A percentile compares a stretch with the other conserved stretches of the same genome.
Evolutionary conservation across 2,329 filamentous ascomycete genomes (phyloP).

Genomic region (Exophiala calicioides): DNA sequence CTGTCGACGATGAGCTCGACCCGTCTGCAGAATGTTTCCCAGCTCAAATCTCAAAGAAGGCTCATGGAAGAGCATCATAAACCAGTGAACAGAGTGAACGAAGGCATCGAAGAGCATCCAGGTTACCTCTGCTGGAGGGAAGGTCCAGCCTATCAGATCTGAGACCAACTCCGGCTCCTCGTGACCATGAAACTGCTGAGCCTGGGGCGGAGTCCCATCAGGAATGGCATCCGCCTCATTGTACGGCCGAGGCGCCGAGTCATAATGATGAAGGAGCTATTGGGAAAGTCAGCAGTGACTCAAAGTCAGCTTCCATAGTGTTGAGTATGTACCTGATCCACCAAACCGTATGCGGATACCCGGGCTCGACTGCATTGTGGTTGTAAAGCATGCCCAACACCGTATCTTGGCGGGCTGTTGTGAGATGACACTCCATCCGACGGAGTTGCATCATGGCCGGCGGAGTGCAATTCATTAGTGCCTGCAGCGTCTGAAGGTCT

Average conservation of each 20-base stretch:
- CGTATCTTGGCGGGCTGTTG: neutral
- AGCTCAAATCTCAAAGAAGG: constrained; percentile 39
- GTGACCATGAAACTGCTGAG: neutral
- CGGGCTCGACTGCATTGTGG: neutral
- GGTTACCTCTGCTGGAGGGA: constrained; percentile 35
- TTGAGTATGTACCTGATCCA: neutral
- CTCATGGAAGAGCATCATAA: constrained; percentile 46
- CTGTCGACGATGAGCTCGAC: constrained; percentile 37
- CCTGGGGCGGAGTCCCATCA: neutral
- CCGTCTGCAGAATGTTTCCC: constrained; percentile 38
- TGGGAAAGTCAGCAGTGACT: no score
- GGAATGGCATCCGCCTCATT: constrained; percentile 8
- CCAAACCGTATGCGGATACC: constrained; percentile 3
- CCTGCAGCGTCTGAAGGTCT: no score
- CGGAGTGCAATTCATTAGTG: no score
- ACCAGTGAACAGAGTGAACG: constrained; percentile 47
- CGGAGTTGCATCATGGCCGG: no score
- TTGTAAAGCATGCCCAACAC: no score
- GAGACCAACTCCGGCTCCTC: constrained; percentile 29
- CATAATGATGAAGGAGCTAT: constrained; percentile 11
- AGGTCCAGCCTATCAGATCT: constrained; percentile 31
- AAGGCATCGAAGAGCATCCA: constrained; percentile 42
- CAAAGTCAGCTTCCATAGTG: neutral
- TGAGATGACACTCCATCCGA: neutral
- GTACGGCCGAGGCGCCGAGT: neutral